Conservation (phyloP, 257 asterid genomes). For the Capsicum rhomboideum region DNA sequence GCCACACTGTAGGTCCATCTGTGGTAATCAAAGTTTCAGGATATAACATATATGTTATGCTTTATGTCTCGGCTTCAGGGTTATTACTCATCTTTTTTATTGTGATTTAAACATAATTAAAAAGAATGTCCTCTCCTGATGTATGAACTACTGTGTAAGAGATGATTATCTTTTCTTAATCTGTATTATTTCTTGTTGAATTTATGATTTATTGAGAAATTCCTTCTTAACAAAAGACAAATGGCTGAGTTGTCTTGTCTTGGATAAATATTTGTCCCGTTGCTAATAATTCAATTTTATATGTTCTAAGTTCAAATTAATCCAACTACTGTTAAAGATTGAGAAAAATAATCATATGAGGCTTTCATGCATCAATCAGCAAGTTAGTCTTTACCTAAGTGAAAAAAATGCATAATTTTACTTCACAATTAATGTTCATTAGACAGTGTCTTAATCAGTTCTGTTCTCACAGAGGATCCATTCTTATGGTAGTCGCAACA, state of each 20-base stretch:
- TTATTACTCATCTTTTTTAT: no score
- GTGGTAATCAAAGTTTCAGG: no score
- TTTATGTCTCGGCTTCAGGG: no score
- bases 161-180: no score
- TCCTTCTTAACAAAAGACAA: background rate
- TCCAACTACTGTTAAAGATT: background rate
- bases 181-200: background rate
- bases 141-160: no score
- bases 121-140: no score
- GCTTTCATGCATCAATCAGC: background rate
- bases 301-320: background rate
- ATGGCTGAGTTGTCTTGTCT: background rate
- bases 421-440: background rate
- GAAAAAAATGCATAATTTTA: background rate
- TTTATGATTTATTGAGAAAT: no score
- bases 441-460: background rate
- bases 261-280: background rate
- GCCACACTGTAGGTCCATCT: no score
- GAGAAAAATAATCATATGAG: background rate
- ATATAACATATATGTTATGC: background rate
- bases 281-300: background rate
- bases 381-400: background rate
- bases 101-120: no score
- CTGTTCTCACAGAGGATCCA: background rate
- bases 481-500: conserved; percentile 26